Evolutionary conservation across 257 asterid genomes (phyloP).

Genomic region (Fraxinus pennsylvanica): DNA sequence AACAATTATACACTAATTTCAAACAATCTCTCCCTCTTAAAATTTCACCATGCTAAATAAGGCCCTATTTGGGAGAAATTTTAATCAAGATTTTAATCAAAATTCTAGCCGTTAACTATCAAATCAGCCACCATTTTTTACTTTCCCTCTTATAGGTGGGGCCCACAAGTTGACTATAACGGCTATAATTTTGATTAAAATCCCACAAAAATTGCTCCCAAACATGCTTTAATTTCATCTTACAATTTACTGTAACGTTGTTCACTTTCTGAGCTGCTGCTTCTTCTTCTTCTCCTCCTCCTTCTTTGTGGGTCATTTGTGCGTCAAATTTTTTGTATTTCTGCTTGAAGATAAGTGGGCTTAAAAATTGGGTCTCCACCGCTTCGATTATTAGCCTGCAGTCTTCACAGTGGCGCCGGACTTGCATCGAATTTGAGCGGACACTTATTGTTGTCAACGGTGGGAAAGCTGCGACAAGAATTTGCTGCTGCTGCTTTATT

Average conservation of each 20-base stretch:
- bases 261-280: constrained; percentile 10
- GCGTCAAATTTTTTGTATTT: constrained; percentile 4
- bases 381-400: constrained; percentile 78
- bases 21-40: too few relatives aligned
- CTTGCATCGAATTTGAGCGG: constrained; percentile 50
- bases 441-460: constrained; percentile 73
- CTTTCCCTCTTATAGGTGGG: too few relatives aligned
- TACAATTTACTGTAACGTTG: background rate
- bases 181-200: too few relatives aligned
- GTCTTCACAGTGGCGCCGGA: constrained; percentile 55
- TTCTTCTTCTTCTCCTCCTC: constrained; percentile 8
- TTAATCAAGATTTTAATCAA: too few relatives aligned
- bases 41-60: background rate
- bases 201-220: too few relatives aligned
- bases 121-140: too few relatives aligned
- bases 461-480: constrained; percentile 50
- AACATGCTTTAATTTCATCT: background rate
- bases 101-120: too few relatives aligned
- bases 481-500: background rate
- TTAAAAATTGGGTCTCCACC: constrained; percentile 52
- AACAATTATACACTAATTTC: too few relatives aligned
- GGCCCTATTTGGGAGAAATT: too few relatives aligned
- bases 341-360: constrained; percentile 53
- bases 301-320: too few relatives aligned
- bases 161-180: too few relatives aligned